These are phyloP conservation scores for Curvularia lunata DNA, from an alignment of 2,329 filamentous ascomycete species.

Conservation along the genomic window DNA sequence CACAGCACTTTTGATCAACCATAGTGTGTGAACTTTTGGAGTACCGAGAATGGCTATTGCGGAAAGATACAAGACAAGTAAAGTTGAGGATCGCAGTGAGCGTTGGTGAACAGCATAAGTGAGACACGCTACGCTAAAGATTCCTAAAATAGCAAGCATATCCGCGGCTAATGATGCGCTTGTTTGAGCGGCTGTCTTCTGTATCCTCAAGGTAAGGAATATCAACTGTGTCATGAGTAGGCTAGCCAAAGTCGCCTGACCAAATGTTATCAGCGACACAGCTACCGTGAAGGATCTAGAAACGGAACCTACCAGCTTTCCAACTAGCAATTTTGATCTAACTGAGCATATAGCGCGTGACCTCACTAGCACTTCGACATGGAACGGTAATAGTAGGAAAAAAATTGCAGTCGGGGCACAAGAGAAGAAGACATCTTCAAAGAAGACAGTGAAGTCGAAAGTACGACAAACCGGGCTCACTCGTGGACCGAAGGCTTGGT, in stretches of 20 bases:
- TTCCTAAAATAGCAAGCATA: neutral
- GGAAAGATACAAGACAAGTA: neutral
- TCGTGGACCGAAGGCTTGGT: neutral
- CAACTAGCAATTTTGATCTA: neutral
- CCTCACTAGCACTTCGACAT: neutral
- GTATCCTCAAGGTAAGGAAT: neutral
- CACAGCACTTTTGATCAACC: neutral
- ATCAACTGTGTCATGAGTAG: neutral
- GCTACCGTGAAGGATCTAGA: neutral
- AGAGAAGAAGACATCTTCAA: conserved; percentile 3
- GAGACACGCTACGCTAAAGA: neutral
- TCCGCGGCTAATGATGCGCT: neutral
- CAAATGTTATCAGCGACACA: neutral
- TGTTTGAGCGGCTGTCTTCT: neutral
- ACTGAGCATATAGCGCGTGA: neutral
- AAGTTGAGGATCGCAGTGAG: neutral
- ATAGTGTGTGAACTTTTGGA: neutral
- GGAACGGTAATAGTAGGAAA: neutral
- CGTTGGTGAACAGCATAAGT: neutral
- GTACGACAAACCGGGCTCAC: neutral
- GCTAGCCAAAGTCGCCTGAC: neutral
- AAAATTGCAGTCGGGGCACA: neutral
- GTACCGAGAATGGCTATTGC: neutral
- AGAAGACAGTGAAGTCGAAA: conserved; percentile 2
- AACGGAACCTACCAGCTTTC: neutral